Percentiles rank a stretch among this genome's conserved stretches.
Conservation (phyloP, 345 rosid genomes). For the Passiflora organensis region DNA sequence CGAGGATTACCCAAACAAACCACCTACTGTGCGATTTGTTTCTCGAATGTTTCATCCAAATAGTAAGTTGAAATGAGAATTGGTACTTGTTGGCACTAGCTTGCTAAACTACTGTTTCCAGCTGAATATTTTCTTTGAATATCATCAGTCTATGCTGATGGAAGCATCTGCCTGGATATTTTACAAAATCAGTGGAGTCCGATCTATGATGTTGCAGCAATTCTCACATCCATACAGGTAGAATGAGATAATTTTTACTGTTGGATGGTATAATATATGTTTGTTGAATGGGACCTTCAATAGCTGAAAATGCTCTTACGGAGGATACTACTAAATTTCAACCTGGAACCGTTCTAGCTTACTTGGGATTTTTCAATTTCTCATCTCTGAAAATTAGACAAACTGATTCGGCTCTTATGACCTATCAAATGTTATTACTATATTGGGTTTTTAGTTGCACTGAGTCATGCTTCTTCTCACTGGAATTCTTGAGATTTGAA, state of each 20-base stretch:
- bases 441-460: too few relatives aligned
- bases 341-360: too few relatives aligned
- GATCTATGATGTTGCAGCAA: constrained; percentile 94
- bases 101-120: neutral
- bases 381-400: too few relatives aligned
- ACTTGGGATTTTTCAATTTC: too few relatives aligned
- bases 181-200: constrained; percentile 99
- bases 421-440: too few relatives aligned
- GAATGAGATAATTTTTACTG: neutral
- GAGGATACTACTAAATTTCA: too few relatives aligned
- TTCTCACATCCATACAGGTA: constrained; percentile 96
- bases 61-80: constrained; percentile 33
- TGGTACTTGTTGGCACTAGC: too few relatives aligned
- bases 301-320: neutral
- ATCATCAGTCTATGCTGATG: constrained; percentile 83
- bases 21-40: constrained; percentile 62
- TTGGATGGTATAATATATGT: neutral
- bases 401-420: too few relatives aligned
- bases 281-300: neutral
- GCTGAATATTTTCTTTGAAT: neutral
- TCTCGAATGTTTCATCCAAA: constrained; percentile 68
- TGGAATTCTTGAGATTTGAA: too few relatives aligned
- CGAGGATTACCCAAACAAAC: constrained; percentile 67
- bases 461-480: too few relatives aligned
- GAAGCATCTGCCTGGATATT: constrained; percentile 93